Conservation (phyloP, 2,329 filamentous ascomycete genomes). For the Phaeosphaeriaceae sp. region DNA sequence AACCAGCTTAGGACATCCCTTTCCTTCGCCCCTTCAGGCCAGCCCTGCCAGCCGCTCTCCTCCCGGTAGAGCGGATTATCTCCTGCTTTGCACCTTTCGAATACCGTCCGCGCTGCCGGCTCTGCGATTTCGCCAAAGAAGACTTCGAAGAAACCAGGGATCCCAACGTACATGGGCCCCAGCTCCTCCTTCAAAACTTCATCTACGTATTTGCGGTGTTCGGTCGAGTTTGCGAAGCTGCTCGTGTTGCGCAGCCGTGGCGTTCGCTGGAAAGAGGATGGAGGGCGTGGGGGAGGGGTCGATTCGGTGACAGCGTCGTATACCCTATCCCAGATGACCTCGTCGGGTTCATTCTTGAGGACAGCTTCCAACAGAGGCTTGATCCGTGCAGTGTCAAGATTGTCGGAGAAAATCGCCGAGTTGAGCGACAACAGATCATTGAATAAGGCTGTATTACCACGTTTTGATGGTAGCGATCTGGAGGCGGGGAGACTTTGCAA, state of each 20-base stretch:
- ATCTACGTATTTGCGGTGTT: conserved; percentile 26
- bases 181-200: conserved; percentile 26
- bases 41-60: conserved; percentile 27
- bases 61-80: conserved; percentile 25
- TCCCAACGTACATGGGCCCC: conserved; percentile 24
- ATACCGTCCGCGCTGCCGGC: conserved; percentile 11
- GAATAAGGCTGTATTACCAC: too few relatives aligned
- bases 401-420: too few relatives aligned
- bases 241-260: conserved; percentile 13
- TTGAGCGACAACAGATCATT: too few relatives aligned
- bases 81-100: conserved; percentile 12
- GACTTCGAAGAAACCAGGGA: conserved; percentile 29
- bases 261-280: too few relatives aligned
- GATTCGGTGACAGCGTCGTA: too few relatives aligned
- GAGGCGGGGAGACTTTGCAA: too few relatives aligned
- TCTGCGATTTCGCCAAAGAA: conserved; percentile 25
- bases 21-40: conserved; percentile 27
- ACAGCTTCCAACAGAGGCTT: too few relatives aligned
- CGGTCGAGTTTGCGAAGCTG: conserved; percentile 26
- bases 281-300: too few relatives aligned
- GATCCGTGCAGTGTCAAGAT: too few relatives aligned
- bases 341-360: too few relatives aligned
- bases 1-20: conserved; percentile 29
- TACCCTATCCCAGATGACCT: too few relatives aligned
- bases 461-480: too few relatives aligned